Evolutionary conservation across 2,329 filamentous ascomycete genomes (phyloP).

Genomic region (Alternaria dauci): DNA sequence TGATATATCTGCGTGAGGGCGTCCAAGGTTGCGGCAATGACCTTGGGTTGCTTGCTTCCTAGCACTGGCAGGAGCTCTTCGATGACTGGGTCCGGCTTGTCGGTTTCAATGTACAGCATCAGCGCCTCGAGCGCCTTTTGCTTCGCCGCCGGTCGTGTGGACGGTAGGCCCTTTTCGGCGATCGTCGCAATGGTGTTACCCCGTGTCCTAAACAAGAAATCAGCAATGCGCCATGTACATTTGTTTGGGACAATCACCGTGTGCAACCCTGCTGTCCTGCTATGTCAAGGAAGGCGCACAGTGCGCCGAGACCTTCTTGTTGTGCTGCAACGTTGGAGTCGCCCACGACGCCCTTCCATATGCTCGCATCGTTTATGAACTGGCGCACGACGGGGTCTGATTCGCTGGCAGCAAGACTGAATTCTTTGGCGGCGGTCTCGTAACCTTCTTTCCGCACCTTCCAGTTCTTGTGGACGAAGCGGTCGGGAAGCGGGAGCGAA

Average conservation of each 20-base stretch:
- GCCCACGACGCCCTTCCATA: conserved; percentile 92
- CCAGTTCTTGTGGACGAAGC: conserved; percentile 93
- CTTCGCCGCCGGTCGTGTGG: conserved; percentile 88
- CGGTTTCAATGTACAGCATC: conserved; percentile 87
- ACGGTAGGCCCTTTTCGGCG: conserved; percentile 89
- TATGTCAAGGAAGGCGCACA: conserved; percentile 92
- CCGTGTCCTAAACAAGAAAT: conserved; percentile 67
- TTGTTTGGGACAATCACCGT: conserved; percentile 58
- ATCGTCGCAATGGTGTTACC: conserved; percentile 77
- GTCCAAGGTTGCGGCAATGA: conserved; percentile 77
- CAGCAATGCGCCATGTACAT: background rate
- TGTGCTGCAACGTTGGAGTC: conserved; percentile 98
- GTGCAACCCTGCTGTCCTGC: conserved; percentile 81
- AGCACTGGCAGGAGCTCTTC: conserved; percentile 88
- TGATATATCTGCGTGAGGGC: conserved; percentile 87
- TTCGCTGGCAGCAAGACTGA: conserved; percentile 85
- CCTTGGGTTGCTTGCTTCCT: conserved; percentile 89
- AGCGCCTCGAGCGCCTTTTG: conserved; percentile 85
- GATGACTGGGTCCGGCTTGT: conserved; percentile 83
- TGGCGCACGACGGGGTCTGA: conserved; percentile 84
- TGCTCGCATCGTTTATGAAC: conserved; percentile 80
- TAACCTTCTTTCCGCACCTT: conserved; percentile 96
- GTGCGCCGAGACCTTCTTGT: conserved; percentile 85
- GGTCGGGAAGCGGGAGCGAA: conserved; percentile 77
- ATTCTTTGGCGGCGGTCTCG: conserved; percentile 88